Percentiles rank a stretch among this genome's conserved stretches.
phyloP scores from a whole-genome alignment of 495 filamentous ascomycete species.

The Hypomontagnella monticulosa region DNA sequence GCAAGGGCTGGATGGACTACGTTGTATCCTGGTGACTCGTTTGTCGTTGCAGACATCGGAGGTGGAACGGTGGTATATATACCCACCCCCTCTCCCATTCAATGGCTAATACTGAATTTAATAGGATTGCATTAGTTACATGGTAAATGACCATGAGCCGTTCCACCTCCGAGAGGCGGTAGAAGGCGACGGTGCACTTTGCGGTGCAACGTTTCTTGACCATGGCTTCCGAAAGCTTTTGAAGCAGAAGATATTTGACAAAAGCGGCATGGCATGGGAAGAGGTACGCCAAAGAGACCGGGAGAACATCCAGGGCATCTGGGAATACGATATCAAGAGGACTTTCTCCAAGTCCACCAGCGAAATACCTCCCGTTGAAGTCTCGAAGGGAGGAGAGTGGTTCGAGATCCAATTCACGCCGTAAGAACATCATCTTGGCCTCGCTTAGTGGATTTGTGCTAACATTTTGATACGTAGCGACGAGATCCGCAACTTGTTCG shows the following conservation, averaged over 20 bases:
- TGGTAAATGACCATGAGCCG: not conserved
- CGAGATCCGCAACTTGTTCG: no score
- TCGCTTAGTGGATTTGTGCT: no score
- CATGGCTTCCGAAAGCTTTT: not conserved
- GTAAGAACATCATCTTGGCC: no score
- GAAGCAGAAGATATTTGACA: not conserved
- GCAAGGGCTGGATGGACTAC: not conserved
- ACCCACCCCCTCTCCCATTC: not conserved
- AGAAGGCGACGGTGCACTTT: not conserved
- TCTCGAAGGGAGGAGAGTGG: not conserved
- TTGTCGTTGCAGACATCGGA: not conserved
- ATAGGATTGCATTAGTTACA: not conserved
- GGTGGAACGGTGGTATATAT: not conserved
- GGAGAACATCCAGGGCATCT: not conserved
- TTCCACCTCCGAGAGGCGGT: not conserved
- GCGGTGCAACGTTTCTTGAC: not conserved
- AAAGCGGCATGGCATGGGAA: not conserved
- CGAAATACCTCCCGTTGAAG: not conserved
- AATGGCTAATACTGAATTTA: not conserved
- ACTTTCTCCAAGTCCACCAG: not conserved
- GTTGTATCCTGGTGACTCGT: not conserved
- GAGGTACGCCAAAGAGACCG: not conserved
- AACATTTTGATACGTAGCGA: no score
- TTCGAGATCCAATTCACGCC: no score
- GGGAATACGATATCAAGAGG: conserved; percentile 2